A percentile compares a stretch with the other conserved stretches of the same genome.
These are phyloP conservation scores for Cucumis melo DNA, from an alignment of 306 rosid genomes.

Conservation along the genomic window DNA sequence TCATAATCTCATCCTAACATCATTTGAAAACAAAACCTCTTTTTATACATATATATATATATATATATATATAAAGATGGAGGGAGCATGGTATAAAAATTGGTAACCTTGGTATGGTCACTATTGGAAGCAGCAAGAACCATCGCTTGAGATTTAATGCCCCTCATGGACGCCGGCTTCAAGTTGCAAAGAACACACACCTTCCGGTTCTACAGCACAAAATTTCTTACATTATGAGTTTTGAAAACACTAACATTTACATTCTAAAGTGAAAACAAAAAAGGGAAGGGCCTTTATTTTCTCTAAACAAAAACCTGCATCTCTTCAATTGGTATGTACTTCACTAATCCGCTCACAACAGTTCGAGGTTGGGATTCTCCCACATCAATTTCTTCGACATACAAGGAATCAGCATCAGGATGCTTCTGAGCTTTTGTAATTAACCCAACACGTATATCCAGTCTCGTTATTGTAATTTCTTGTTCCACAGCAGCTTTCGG, in stretches of 20 bases:
- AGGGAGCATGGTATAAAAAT: background rate
- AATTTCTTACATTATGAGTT: background rate
- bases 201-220: constrained; percentile 61
- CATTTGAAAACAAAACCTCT: too few species aligned
- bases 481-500: constrained; percentile 35
- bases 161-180: constrained; percentile 77
- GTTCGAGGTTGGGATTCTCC: constrained; percentile 77
- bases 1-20: too few species aligned
- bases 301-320: constrained; percentile 57
- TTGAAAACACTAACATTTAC: background rate
- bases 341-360: constrained; percentile 93
- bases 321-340: constrained; percentile 71
- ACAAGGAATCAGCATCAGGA: constrained; percentile 88
- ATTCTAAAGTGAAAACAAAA: background rate
- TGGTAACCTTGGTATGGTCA: constrained; percentile 50
- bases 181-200: constrained; percentile 89
- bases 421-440: constrained; percentile 67
- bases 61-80: too few species aligned
- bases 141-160: constrained; percentile 95
- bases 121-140: constrained; percentile 81
- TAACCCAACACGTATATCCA: constrained; percentile 82
- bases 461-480: constrained; percentile 64
- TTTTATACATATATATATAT: too few species aligned
- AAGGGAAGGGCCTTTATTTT: background rate
- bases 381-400: constrained; percentile 88